Conservation (phyloP, 2,329 filamentous ascomycete species). For the Nigrospora osmanthi region DNA sequence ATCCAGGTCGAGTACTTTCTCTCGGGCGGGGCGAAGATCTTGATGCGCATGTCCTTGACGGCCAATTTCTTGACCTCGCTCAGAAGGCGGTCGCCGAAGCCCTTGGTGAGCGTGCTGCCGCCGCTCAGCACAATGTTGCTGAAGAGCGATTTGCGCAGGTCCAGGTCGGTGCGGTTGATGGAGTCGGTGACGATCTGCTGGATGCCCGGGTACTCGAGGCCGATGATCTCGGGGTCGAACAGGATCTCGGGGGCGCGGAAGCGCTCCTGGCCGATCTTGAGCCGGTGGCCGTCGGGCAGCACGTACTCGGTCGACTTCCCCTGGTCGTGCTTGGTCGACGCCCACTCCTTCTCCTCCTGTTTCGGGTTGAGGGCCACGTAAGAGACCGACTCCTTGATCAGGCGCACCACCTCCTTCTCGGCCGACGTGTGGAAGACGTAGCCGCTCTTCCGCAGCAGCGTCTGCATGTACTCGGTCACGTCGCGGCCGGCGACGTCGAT, state of each 20-base stretch:
- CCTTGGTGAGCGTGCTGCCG: constrained; percentile 91
- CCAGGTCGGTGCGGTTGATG: constrained; percentile 90
- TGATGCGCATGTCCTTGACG: constrained; percentile 98
- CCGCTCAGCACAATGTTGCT: constrained; percentile 96
- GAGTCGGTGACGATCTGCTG: constrained; percentile 97
- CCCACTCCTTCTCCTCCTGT: constrained; percentile 96
- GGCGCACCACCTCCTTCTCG: constrained; percentile 96
- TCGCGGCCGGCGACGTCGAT: constrained; percentile 96
- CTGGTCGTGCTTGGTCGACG: constrained; percentile 67
- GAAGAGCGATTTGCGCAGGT: constrained; percentile 87
- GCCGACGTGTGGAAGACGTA: constrained; percentile 96
- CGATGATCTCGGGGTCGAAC: constrained; percentile 95
- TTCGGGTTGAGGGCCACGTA: constrained; percentile 88
- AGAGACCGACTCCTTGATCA: constrained; percentile 91
- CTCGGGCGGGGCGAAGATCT: constrained; percentile 97
- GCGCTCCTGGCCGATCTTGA: constrained; percentile 85
- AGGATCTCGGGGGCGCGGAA: constrained; percentile 96
- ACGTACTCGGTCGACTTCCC: constrained; percentile 79
- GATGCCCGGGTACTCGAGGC: constrained; percentile 91
- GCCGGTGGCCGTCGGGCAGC: constrained; percentile 84
- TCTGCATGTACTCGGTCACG: constrained; percentile 92
- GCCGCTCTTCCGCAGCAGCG: constrained; percentile 81
- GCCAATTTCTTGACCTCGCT: constrained; percentile 88
- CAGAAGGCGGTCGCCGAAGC: constrained; percentile 87
- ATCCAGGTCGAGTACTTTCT: constrained; percentile 99